A percentile compares a stretch with the other conserved stretches of the same genome.
These are phyloP conservation scores for Basipetospora chlamydospora DNA, from an alignment of 2,329 filamentous ascomycete genomes.

Conservation along the genomic window DNA sequence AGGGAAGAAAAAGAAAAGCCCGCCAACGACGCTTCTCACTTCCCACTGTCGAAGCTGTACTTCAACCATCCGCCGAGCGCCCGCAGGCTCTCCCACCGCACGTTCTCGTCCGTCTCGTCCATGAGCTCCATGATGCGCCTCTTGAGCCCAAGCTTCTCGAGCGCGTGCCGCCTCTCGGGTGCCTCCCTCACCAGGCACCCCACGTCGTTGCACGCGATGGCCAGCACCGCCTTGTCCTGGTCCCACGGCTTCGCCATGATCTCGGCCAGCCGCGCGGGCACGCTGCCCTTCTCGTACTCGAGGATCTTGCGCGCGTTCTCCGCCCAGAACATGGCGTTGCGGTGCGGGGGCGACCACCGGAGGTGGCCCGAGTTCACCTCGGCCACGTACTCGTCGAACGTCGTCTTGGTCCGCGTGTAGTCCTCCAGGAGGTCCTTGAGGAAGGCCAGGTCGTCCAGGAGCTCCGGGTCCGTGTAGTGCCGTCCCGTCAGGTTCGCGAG, in stretches of 20 bases:
- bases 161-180: conserved; percentile 62
- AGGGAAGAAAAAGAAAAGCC: no score
- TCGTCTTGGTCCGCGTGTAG: conserved; percentile 56
- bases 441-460: conserved; percentile 45
- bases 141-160: conserved; percentile 80
- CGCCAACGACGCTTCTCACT: conserved; percentile 8
- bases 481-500: conserved; percentile 47
- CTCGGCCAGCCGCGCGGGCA: conserved; percentile 69
- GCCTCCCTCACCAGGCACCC: conserved; percentile 81
- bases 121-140: conserved; percentile 84
- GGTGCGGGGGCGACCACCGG: conserved; percentile 84
- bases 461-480: conserved; percentile 49
- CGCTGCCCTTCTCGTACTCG: conserved; percentile 64
- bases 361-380: conserved; percentile 78
- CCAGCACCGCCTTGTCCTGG: conserved; percentile 77
- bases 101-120: conserved; percentile 74
- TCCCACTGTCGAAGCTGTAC: conserved; percentile 41
- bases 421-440: conserved; percentile 51
- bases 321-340: conserved; percentile 75
- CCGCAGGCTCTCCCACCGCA: conserved; percentile 83
- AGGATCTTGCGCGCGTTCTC: conserved; percentile 82
- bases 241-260: conserved; percentile 62
- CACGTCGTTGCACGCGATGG: conserved; percentile 86
- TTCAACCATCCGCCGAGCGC: conserved; percentile 57
- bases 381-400: conserved; percentile 78